Evolutionary conservation across 805 yeast genomes (phyloP), one percentile per base, ranked within the genome.

Genomic region (Saccharomycopsis lassenensis): DNA sequence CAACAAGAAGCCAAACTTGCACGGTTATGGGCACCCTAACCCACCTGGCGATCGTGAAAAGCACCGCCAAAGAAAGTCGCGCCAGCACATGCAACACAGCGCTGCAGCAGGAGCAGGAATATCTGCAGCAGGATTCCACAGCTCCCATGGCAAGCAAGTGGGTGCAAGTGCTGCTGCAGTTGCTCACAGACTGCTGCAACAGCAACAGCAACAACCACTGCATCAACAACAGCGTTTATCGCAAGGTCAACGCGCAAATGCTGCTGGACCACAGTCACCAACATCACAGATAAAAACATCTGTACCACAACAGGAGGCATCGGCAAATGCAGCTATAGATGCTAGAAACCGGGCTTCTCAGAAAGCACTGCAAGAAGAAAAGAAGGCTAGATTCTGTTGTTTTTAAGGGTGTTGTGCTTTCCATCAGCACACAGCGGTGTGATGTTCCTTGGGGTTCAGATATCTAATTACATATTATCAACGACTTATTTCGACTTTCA

Each of bases 11-110:
- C 94, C 95, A 37, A 87, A 87, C 52, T 62, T 87, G 45, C 96
- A 87, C 58, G 97, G 97, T 29, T 87, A 87, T 57, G 96, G 96
- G 24, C 91, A 86, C 57, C 95, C 95, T 44, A 81, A 77, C 49
- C 95, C 95, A 39, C 78, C 78, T 35, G 71, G 67, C 36, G 73
- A 69, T 28, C 62, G 58, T 48, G 64, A 59, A 29, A 71, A 73
- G 29, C 61, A 55, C 40, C 52, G 41, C 19, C 65, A 61, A 48
- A 59, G 57, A 45, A 52, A 53, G 41, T 52, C 57, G 28, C 46
- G 45, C 43, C 57, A 35, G 12, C 35, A 29, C 28, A 39, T 24
- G 7, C 7, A 22, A 11, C 24, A 22, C 11, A 22, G 31, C 37
- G 26, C 29, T 20, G 10, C 47, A 47, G 27, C 41, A 49, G 24